A percentile compares a stretch with the other conserved stretches of the same genome.
Conservation (phyloP, 2,329 filamentous ascomycete species). For the Aaosphaeria arxii region DNA sequence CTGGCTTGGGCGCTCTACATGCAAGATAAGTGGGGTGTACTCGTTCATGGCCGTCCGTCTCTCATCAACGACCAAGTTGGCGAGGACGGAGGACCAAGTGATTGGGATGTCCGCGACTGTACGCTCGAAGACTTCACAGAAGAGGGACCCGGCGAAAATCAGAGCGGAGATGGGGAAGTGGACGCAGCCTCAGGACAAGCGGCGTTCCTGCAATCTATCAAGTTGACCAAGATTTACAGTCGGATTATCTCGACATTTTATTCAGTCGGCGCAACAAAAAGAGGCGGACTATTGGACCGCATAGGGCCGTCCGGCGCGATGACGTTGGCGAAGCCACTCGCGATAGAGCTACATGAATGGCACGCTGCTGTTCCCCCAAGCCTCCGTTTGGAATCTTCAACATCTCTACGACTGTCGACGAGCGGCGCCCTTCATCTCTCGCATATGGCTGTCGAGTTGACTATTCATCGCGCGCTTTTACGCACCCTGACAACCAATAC, state of each 20-base stretch:
- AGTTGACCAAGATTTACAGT: slow-evolving; percentile 51
- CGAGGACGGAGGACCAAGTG: slow-evolving; percentile 12
- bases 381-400: slow-evolving; percentile 48
- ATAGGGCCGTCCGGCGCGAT: slow-evolving; percentile 48
- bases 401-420: slow-evolving; percentile 28
- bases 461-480: slow-evolving; percentile 43
- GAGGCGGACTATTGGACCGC: slow-evolving; percentile 40
- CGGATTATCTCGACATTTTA: slow-evolving; percentile 53
- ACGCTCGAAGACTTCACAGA: slow-evolving; percentile 46
- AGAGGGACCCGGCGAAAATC: slow-evolving; percentile 27
- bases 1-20: slow-evolving; percentile 64
- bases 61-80: slow-evolving; percentile 39
- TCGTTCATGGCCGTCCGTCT: slow-evolving; percentile 57
- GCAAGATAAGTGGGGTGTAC: slow-evolving; percentile 62
- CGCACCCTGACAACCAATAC: slow-evolving; percentile 27
- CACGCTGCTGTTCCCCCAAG: slow-evolving; percentile 47
- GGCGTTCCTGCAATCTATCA: slow-evolving; percentile 52
- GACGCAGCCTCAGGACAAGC: slow-evolving; percentile 26
- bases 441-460: slow-evolving; percentile 47
- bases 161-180: slow-evolving; percentile 32
- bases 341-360: slow-evolving; percentile 53
- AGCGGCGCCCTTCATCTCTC: slow-evolving; percentile 40
- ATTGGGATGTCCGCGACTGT: slow-evolving; percentile 55
- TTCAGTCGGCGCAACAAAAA: slow-evolving; percentile 46
- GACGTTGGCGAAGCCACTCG: slow-evolving; percentile 53